Percentiles rank a stretch among this genome's conserved stretches.
Evolutionary conservation across 805 yeast species (phyloP).

Genomic region (Wickerhamiella azymoides): DNA sequence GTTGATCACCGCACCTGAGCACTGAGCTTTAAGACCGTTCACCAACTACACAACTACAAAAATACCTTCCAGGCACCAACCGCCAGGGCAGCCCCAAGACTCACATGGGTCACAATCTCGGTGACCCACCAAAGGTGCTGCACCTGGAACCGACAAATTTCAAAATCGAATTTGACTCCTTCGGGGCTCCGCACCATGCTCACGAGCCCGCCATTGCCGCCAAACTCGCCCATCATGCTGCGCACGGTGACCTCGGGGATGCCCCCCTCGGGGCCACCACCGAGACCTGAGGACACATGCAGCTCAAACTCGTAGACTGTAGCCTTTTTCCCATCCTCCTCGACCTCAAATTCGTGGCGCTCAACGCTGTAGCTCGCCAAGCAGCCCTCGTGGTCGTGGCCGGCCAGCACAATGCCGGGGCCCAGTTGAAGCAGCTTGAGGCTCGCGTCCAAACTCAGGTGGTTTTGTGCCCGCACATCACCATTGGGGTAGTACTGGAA

Average conservation of each 20-base stretch:
- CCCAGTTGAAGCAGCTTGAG: slow-evolving; percentile 51
- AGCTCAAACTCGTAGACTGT: slow-evolving; percentile 15
- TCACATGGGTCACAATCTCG: slow-evolving; percentile 35
- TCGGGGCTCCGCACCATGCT: slow-evolving; percentile 23
- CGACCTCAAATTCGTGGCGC: neutral
- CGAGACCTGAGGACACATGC: slow-evolving; percentile 2
- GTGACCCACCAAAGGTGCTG: slow-evolving; percentile 97
- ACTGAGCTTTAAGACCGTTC: too few relatives aligned
- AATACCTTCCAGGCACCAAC: neutral
- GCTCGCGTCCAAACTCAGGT: slow-evolving; percentile 51
- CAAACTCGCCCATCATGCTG: slow-evolving; percentile 93
- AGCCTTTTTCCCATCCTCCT: neutral
- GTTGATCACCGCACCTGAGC: too few relatives aligned
- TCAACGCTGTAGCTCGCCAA: slow-evolving; percentile 38
- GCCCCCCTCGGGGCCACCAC: slow-evolving; percentile 22
- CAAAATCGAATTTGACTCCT: slow-evolving; percentile 67
- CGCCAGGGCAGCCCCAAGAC: neutral
- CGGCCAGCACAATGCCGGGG: slow-evolving; percentile 72
- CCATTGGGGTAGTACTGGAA: slow-evolving; percentile 52
- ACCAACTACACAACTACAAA: too few relatives aligned
- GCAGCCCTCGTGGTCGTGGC: slow-evolving; percentile 96
- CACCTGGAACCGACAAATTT: slow-evolving; percentile 65
- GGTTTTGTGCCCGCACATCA: slow-evolving; percentile 71
- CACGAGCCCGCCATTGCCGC: slow-evolving; percentile 76
- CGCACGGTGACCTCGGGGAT: slow-evolving; percentile 73